Conservation (phyloP, 2,329 filamentous ascomycete genomes). For the Magnaporthiopsis poae region DNA sequence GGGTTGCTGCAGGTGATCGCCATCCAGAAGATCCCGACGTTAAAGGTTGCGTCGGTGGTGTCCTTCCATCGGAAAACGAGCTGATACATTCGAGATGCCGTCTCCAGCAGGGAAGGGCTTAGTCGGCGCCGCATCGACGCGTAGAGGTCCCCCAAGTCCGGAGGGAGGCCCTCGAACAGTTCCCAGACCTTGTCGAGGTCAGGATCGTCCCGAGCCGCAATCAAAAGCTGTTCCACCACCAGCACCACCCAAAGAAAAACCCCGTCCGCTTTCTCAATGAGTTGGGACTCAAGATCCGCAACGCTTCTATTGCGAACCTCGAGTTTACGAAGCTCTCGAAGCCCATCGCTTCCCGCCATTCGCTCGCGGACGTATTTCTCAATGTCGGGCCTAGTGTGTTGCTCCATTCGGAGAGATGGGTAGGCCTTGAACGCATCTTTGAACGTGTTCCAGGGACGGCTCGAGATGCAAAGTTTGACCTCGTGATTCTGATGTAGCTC, state of each 20-base stretch:
- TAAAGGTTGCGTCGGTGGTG: too few relatives aligned
- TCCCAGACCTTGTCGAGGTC: neutral
- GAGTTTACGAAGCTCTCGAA: neutral
- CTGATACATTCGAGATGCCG: neutral
- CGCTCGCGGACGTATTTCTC: neutral
- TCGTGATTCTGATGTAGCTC: neutral
- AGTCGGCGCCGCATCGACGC: neutral
- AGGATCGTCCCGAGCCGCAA: neutral
- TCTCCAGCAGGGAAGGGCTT: neutral
- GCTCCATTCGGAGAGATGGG: neutral
- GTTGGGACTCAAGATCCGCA: neutral
- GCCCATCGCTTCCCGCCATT: neutral
- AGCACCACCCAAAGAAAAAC: neutral
- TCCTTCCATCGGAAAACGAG: neutral
- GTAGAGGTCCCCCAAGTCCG: neutral
- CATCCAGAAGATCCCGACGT: neutral
- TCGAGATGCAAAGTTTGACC: neutral
- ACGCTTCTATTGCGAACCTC: neutral
- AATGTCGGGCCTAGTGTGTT: neutral
- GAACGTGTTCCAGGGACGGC: neutral
- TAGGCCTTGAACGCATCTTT: neutral
- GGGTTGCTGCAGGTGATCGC: neutral
- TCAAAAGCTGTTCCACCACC: neutral
- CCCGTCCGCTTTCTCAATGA: neutral
- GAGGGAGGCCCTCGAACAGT: neutral